phyloP scores from a whole-genome alignment of 139 green algal species.

The Trebouxia sp. region DNA sequence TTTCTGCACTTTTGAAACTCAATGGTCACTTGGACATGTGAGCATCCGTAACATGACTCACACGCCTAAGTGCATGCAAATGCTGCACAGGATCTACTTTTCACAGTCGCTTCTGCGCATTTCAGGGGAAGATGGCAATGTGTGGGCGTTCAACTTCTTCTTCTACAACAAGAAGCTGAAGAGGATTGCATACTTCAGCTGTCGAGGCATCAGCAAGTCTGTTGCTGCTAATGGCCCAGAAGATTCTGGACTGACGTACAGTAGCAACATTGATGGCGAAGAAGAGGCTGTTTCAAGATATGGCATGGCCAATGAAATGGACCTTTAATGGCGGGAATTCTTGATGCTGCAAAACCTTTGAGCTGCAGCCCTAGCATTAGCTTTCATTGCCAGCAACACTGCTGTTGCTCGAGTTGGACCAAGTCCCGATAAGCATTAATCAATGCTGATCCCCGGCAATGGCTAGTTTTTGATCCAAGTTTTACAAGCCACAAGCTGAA shows the following conservation, averaged over 20 bases:
- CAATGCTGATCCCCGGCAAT: too few relatives aligned
- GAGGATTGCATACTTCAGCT: constrained; percentile 87
- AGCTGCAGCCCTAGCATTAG: too few relatives aligned
- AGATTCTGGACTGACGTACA: constrained; percentile 42
- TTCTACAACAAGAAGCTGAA: constrained; percentile 98
- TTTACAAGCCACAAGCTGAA: too few relatives aligned
- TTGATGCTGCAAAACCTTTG: too few relatives aligned
- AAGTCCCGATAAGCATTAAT: too few relatives aligned
- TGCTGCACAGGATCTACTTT: not conserved
- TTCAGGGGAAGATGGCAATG: constrained; percentile 73
- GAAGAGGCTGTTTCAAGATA: constrained; percentile 55
- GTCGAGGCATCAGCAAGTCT: constrained; percentile 49
- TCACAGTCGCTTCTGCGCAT: not conserved
- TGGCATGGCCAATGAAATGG: constrained; percentile 80
- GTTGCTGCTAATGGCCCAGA: constrained; percentile 35
- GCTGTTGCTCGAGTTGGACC: too few relatives aligned
- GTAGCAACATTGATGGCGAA: constrained; percentile 60
- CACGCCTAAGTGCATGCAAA: not conserved
- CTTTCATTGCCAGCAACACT: too few relatives aligned
- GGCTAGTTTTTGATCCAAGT: too few relatives aligned
- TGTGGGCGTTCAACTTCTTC: constrained; percentile 99
- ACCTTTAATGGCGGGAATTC: constrained; percentile 53
- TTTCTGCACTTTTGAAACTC: too few relatives aligned
- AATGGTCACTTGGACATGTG: too few relatives aligned
- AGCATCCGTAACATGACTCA: too few relatives aligned